phyloP scores from a whole-genome alignment of 140 eudicot genomes.

The Cichorium intybus region DNA sequence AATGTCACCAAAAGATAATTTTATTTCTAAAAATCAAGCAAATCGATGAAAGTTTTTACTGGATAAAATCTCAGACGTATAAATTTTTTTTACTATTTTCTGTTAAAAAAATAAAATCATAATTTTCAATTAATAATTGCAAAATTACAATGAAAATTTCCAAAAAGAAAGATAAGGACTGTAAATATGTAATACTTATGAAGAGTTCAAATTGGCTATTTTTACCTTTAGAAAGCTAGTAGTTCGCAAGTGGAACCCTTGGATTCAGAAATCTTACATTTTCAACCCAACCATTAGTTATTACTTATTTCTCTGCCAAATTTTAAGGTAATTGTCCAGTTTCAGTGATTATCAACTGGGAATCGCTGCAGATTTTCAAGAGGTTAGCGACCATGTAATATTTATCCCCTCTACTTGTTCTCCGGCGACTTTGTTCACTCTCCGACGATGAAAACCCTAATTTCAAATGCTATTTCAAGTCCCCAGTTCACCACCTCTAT shows the following conservation, averaged over 20 bases:
- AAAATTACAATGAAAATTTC: no score
- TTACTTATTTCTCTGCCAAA: background rate
- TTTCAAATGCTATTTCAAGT: slow-evolving; percentile 26
- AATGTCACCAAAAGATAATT: no score
- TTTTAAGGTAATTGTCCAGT: background rate
- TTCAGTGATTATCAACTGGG: background rate
- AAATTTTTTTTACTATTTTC: no score
- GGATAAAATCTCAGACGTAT: no score
- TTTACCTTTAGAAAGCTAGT: no score
- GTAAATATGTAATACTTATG: no score
- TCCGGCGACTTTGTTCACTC: slow-evolving; percentile 6
- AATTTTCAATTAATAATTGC: no score
- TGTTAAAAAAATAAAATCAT: no score
- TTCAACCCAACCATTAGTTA: background rate
- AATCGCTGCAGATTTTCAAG: slow-evolving; percentile 1
- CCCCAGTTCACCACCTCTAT: slow-evolving; percentile 16
- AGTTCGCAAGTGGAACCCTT: background rate
- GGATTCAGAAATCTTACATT: background rate
- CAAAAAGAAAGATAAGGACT: no score
- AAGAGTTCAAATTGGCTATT: no score
- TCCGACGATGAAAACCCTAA: slow-evolving; percentile 40
- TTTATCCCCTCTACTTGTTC: slow-evolving; percentile 14
- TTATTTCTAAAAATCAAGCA: no score
- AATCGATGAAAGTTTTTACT: no score
- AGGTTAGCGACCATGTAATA: slow-evolving; percentile 9